A percentile compares a stretch with the other conserved stretches of the same genome.
Evolutionary conservation across 208 protist genomes (phyloP).

Genomic region (Entamoeba dispar): DNA sequence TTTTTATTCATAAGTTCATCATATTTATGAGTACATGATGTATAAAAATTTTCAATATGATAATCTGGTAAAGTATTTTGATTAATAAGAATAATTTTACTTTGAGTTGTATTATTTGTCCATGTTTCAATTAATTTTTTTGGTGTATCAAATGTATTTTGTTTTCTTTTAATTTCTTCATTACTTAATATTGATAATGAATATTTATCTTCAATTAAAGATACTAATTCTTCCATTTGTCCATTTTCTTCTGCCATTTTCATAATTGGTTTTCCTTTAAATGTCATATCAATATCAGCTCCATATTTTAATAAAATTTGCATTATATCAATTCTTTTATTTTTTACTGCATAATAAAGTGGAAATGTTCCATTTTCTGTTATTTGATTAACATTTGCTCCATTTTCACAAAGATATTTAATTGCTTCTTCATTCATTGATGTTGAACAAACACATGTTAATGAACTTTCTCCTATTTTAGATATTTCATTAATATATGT

Average conservation of each 20-base stretch:
- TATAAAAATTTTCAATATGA: not conserved
- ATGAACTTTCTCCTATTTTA: not conserved
- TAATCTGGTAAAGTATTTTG: not conserved
- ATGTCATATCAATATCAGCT: not conserved
- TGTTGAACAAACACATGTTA: not conserved
- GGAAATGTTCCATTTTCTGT: not conserved
- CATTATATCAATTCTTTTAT: not conserved
- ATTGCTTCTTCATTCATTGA: not conserved
- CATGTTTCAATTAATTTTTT: not conserved
- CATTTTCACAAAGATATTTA: not conserved
- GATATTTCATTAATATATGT: not conserved
- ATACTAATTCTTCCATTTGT: not conserved
- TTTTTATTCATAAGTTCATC: not conserved
- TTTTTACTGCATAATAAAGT: not conserved
- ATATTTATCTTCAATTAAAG: not conserved
- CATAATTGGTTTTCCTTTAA: not conserved
- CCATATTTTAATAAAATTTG: not conserved
- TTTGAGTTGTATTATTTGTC: not conserved
- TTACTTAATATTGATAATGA: not conserved
- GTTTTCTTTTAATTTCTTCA: not conserved
- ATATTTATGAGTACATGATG: not conserved
- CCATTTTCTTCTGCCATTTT: not conserved
- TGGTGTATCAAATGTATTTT: not conserved
- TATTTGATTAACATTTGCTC: not conserved
- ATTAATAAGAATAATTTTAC: not conserved